These are phyloP conservation scores for Rhizophora apiculata DNA, from an alignment of 345 rosid genomes.

Conservation along the genomic window DNA sequence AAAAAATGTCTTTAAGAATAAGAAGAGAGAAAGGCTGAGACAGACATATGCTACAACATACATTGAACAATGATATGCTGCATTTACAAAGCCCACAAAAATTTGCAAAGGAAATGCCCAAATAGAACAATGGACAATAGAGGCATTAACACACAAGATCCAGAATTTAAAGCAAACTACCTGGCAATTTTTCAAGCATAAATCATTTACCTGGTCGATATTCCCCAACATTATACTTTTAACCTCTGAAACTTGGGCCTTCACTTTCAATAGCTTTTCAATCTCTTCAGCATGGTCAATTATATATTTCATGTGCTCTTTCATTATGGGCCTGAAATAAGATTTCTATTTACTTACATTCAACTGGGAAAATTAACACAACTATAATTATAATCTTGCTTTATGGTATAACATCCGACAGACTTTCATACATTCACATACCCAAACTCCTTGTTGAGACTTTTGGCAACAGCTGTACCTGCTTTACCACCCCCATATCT, in stretches of 20 bases:
- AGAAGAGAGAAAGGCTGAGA: no score
- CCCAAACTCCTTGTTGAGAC: constrained; percentile 97
- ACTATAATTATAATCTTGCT: not conserved
- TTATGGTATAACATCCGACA: not conserved
- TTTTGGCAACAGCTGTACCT: constrained; percentile 84
- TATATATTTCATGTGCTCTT: constrained; percentile 95
- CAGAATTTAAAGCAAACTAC: not conserved
- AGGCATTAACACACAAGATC: not conserved
- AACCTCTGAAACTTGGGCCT: constrained; percentile 98
- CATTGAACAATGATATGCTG: no score
- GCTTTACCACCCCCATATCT: constrained; percentile 96
- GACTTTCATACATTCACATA: constrained; percentile 26
- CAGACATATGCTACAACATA: no score
- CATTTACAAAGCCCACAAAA: no score
- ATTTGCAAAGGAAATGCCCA: no score
- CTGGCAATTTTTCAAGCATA: not conserved
- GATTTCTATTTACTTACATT: constrained; percentile 4
- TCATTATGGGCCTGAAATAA: constrained; percentile 72
- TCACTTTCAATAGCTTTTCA: constrained; percentile 86
- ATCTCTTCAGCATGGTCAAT: constrained; percentile 92
- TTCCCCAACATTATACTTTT: constrained; percentile 95
- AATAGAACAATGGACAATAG: no score
- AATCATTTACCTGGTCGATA: constrained; percentile 74
- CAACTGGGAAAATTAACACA: not conserved
- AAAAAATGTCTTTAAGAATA: no score